A percentile compares a stretch with the other conserved stretches of the same genome.
phyloP scores from a whole-genome alignment of 257 asterid genomes.

The Leonotis leonurus region DNA sequence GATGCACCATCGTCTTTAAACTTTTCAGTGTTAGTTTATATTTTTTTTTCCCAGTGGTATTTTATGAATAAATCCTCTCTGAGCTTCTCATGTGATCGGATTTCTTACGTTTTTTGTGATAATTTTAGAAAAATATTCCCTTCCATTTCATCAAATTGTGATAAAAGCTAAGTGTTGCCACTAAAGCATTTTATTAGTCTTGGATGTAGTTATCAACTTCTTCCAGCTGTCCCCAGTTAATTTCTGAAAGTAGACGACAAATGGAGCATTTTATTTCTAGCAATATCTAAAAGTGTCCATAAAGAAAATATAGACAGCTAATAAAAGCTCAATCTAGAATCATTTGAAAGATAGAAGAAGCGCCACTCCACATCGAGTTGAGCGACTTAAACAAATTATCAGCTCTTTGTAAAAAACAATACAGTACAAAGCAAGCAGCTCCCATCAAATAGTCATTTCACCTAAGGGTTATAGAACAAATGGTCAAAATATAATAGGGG shows the following conservation, averaged over 20 bases:
- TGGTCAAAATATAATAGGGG: not conserved
- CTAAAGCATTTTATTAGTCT: no score
- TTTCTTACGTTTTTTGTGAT: not conserved
- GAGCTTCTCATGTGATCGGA: not conserved
- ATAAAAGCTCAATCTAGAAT: no score
- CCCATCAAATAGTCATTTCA: not conserved
- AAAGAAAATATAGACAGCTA: not conserved
- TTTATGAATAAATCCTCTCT: not conserved
- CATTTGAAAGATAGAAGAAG: not conserved
- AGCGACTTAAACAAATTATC: not conserved
- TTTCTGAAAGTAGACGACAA: not conserved
- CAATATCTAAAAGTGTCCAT: not conserved
- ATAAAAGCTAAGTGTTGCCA: no score
- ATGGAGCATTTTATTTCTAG: not conserved
- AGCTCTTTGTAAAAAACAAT: not conserved
- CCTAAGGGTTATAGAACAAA: not conserved
- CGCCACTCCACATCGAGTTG: constrained; percentile 20
- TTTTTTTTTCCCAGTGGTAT: not conserved
- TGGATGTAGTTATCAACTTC: no score
- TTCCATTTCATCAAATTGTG: no score
- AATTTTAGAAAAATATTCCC: not conserved
- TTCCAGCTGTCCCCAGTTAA: not conserved
- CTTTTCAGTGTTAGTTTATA: not conserved
- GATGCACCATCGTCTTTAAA: not conserved
- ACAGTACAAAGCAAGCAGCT: constrained; percentile 4